Evolutionary conservation across 2,329 filamentous ascomycete species (phyloP).

Genomic region (Aspergillus tamarii): DNA sequence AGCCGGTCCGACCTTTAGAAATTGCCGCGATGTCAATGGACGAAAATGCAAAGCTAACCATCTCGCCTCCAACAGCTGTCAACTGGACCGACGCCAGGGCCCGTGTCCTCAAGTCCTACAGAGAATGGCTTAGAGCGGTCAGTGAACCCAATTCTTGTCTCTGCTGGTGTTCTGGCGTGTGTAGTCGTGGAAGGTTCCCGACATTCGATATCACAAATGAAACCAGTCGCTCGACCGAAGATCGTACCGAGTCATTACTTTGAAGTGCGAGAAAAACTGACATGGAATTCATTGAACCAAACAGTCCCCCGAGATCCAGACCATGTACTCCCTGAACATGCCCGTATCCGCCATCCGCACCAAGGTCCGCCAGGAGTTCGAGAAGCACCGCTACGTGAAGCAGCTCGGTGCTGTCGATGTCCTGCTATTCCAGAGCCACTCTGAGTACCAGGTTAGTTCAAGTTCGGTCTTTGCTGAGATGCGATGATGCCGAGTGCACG

Average conservation of each 20-base stretch:
- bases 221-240: background rate
- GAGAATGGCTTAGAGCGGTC: conserved; percentile 96
- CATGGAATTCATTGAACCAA: background rate
- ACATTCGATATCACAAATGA: background rate
- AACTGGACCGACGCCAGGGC: conserved; percentile 87
- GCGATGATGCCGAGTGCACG: background rate
- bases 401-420: conserved; percentile 88
- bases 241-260: background rate
- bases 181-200: background rate
- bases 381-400: conserved; percentile 90
- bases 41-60: conserved; percentile 29
- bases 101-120: conserved; percentile 85
- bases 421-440: conserved; percentile 84
- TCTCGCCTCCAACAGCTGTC: conserved; percentile 61
- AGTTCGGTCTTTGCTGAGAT: background rate
- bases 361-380: conserved; percentile 95
- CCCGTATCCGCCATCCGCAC: conserved; percentile 86
- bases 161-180: background rate
- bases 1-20: conserved; percentile 29
- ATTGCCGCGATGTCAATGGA: conserved; percentile 26
- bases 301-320: conserved; percentile 94
- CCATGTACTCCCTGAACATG: conserved; percentile 92
- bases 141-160: conserved; percentile 46
- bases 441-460: conserved; percentile 81
- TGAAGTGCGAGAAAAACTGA: background rate